Percentiles rank a stretch among this genome's conserved stretches.
These are phyloP conservation scores for Suhomyces kilbournensis DNA, from an alignment of 805 yeast genomes.

Conservation along the genomic window DNA sequence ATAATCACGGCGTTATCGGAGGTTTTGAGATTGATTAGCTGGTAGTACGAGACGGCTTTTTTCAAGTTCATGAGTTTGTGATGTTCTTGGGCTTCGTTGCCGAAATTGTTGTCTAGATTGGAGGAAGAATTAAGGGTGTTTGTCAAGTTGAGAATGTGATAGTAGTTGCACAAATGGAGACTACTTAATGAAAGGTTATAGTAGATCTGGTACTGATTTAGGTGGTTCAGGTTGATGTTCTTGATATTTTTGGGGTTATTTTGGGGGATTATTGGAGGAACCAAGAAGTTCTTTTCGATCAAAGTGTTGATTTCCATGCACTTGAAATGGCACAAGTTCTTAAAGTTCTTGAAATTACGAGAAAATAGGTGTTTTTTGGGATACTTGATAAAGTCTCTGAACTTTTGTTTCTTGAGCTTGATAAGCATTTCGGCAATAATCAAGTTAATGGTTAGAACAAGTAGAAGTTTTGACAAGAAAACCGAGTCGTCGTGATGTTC, in stretches of 20 bases:
- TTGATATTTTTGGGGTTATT: conserved; percentile 4
- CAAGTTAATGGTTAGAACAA: conserved; percentile 25
- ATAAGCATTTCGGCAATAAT: conserved; percentile 28
- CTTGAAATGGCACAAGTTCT: conserved; percentile 24
- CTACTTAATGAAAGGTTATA: conserved; percentile 28
- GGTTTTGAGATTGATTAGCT: conserved; percentile 25
- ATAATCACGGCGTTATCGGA: conserved; percentile 16
- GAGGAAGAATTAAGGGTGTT: conserved; percentile 17
- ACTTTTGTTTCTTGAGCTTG: conserved; percentile 26
- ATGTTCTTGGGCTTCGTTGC: conserved; percentile 25
- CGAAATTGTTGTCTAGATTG: conserved; percentile 13
- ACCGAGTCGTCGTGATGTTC: conserved; percentile 25
- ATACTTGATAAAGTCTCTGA: conserved; percentile 17
- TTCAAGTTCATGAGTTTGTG: conserved; percentile 28
- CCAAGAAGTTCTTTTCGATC: conserved; percentile 19
- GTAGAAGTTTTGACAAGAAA: conserved; percentile 23
- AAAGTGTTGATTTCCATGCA: conserved; percentile 26
- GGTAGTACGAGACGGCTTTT: conserved; percentile 30
- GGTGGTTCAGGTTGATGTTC: conserved; percentile 11
- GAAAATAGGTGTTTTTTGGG: conserved; percentile 14
- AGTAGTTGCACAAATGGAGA: conserved; percentile 29
- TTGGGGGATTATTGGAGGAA: conserved; percentile 16
- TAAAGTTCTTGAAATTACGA: conserved; percentile 22
- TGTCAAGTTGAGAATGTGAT: conserved; percentile 27
- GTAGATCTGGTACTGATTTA: conserved; percentile 25